Evolutionary conservation across 768 basidiomycete genomes (phyloP).

Genomic region (Hypsizygus marmoreus): DNA sequence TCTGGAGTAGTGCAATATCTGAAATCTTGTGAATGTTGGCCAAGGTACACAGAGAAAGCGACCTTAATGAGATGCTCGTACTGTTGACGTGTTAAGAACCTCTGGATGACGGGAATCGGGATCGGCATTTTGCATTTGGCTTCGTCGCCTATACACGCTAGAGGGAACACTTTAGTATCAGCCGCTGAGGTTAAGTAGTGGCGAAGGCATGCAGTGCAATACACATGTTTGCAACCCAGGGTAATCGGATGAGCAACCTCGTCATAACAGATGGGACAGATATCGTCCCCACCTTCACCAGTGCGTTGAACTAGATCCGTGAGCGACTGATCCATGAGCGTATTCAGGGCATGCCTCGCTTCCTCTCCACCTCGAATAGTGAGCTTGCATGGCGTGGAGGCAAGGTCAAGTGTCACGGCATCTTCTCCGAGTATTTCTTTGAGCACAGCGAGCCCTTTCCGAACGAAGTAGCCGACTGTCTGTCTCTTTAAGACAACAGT

Average conservation of each 20-base stretch:
- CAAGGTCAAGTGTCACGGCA: constrained; percentile 47
- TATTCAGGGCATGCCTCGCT: constrained; percentile 46
- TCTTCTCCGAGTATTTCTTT: constrained; percentile 57
- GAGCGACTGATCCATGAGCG: constrained; percentile 45
- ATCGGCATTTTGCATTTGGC: constrained; percentile 56
- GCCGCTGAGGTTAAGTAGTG: constrained; percentile 47
- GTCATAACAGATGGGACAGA: constrained; percentile 61
- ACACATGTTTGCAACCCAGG: constrained; percentile 50
- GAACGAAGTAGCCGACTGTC: constrained; percentile 52
- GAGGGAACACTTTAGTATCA: constrained; percentile 52
- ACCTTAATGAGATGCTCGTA: constrained; percentile 57
- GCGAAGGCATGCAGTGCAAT: constrained; percentile 50
- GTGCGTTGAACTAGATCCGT: constrained; percentile 14
- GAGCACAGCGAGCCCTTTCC: constrained; percentile 49
- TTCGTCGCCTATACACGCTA: constrained; percentile 64
- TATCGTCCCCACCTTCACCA: constrained; percentile 10
- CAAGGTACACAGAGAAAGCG: constrained; percentile 56
- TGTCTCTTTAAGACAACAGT: constrained; percentile 37
- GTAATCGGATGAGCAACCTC: constrained; percentile 39
- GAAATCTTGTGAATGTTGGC: constrained; percentile 55
- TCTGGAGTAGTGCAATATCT: constrained; percentile 74
- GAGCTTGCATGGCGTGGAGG: constrained; percentile 38
- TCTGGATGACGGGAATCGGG: constrained; percentile 52
- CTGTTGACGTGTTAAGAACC: constrained; percentile 48
- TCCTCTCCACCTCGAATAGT: constrained; percentile 59